Percentiles rank a stretch among this genome's conserved stretches.
These are phyloP conservation scores for Diaporthe longicolla DNA, from an alignment of 2,329 filamentous ascomycete genomes.

Conservation along the genomic window DNA sequence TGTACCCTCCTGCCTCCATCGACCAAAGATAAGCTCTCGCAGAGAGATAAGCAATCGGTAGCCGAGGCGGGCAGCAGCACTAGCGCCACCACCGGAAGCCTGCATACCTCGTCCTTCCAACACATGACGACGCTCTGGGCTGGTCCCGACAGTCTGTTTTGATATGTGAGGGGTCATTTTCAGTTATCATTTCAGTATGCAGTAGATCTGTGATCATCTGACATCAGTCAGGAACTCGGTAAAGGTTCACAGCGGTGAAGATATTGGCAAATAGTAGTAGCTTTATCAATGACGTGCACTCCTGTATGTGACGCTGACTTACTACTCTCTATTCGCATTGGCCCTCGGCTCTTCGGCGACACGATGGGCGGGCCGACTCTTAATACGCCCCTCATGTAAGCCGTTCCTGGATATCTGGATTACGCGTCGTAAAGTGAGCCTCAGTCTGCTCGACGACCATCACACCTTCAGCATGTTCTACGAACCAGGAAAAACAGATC, in stretches of 20 bases:
- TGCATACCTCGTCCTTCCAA: neutral
- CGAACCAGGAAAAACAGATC: conserved; percentile 41
- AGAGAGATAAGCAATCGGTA: conserved; percentile 2
- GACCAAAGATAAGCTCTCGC: neutral
- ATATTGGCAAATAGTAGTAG: too few relatives aligned
- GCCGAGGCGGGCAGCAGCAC: conserved; percentile 9
- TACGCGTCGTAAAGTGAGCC: too few relatives aligned
- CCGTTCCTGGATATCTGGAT: neutral
- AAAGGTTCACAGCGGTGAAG: neutral
- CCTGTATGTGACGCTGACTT: neutral
- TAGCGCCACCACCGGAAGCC: neutral
- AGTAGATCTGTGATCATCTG: neutral
- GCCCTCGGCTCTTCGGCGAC: conserved; percentile 9
- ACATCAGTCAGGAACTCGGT: neutral
- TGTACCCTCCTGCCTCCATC: neutral
- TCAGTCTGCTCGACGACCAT: neutral
- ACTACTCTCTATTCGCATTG: conserved; percentile 7
- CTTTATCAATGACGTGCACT: neutral
- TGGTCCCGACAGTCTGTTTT: neutral
- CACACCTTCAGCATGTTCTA: conserved; percentile 34
- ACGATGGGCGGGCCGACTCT: neutral
- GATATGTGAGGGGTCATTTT: neutral
- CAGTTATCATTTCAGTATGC: neutral
- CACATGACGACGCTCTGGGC: neutral
- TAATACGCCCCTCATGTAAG: neutral